Evolutionary conservation across 1,139 yeast genomes (phyloP).

Genomic region (Martiniozyma asiatica): DNA sequence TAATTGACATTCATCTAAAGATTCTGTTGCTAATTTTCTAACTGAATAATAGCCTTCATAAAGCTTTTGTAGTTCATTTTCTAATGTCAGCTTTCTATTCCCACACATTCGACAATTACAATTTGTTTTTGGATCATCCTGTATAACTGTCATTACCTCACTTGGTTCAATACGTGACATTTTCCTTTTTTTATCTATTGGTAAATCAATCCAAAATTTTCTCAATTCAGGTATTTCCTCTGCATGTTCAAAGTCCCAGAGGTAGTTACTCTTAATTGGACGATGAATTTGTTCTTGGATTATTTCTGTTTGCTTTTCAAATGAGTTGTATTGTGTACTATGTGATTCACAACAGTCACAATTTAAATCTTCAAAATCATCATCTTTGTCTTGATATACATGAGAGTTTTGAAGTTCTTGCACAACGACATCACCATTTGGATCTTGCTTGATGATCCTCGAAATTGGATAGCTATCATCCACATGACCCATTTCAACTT

Average conservation of each 20-base stretch:
- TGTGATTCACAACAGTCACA: conserved; percentile 12
- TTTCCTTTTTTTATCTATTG: conserved; percentile 46
- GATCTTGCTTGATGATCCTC: conserved; percentile 57
- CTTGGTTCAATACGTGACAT: conserved; percentile 60
- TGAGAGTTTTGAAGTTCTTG: conserved; percentile 26
- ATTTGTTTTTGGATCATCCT: conserved; percentile 35
- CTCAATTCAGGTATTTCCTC: conserved; percentile 50
- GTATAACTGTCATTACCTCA: conserved; percentile 55
- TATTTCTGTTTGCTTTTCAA: conserved; percentile 22
- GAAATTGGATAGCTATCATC: conserved; percentile 61
- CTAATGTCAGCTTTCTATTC: conserved; percentile 58
- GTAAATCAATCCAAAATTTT: conserved; percentile 61
- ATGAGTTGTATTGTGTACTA: conserved; percentile 5
- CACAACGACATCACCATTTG: conserved; percentile 66
- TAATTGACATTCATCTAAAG: conserved; percentile 14
- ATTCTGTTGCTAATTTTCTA: conserved; percentile 15
- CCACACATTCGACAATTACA: conserved; percentile 82
- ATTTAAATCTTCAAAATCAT: conserved; percentile 9
- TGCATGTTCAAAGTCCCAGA: conserved; percentile 45
- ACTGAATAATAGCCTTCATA: conserved; percentile 40
- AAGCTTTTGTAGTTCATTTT: conserved; percentile 67
- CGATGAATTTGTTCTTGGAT: conserved; percentile 10
- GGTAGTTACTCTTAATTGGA: conserved; percentile 15
- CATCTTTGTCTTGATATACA: conserved; percentile 22
- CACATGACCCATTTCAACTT: conserved; percentile 42